Evolutionary conservation across 768 basidiomycete species (phyloP).

Genomic region (Rhodotorula kratochvilovae): DNA sequence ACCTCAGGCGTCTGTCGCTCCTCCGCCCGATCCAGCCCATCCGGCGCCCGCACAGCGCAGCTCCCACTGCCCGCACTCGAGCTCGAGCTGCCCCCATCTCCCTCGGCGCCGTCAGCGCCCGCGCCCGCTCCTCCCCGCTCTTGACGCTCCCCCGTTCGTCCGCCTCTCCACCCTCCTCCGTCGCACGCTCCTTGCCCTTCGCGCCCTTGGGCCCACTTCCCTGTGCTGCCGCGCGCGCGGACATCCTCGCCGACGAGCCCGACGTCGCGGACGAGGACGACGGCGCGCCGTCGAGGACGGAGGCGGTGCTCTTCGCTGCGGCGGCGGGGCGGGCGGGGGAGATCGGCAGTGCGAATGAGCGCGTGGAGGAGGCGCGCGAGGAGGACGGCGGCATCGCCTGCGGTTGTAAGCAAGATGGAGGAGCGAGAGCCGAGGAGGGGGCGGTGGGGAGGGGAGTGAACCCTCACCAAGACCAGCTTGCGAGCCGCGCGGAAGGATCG

Average conservation of each 20-base stretch:
- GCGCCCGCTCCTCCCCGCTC: not conserved
- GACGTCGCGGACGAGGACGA: too few relatives aligned
- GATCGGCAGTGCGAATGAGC: not conserved
- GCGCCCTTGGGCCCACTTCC: not conserved
- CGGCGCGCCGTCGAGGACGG: not conserved
- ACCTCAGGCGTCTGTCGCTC: not conserved
- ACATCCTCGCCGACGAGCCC: too few relatives aligned
- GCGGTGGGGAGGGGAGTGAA: not conserved
- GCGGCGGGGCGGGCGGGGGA: too few relatives aligned
- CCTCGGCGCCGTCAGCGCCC: constrained; percentile 28
- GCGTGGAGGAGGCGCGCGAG: not conserved
- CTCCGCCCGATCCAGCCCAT: too few relatives aligned
- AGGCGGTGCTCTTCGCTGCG: not conserved
- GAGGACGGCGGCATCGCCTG: too few relatives aligned
- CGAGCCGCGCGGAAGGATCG: too few relatives aligned
- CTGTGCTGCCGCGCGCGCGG: too few relatives aligned
- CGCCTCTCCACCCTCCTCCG: not conserved
- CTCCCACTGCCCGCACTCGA: too few relatives aligned
- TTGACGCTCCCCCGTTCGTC: not conserved
- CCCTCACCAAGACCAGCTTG: too few relatives aligned
- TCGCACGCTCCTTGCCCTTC: not conserved
- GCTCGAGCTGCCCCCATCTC: constrained; percentile 27
- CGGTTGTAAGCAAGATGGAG: not conserved
- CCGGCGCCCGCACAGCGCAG: not conserved
- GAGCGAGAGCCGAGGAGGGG: not conserved